Conservation (phyloP, 441 rosid genomes). For the Erysimum cheiri region DNA sequence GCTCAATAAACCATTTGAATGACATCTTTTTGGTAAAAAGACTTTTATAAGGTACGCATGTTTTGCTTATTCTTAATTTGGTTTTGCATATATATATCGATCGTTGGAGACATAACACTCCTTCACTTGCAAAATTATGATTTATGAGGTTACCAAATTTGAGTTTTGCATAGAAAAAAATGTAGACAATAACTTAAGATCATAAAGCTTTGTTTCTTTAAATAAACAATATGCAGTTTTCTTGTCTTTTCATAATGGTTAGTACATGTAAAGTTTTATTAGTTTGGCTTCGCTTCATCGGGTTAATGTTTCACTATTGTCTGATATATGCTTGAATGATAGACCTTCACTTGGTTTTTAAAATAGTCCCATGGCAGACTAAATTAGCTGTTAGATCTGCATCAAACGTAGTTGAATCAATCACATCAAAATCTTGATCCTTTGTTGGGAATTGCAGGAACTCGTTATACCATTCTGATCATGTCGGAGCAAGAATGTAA, state of each 20-base stretch:
- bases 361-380: no score
- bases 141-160: background rate
- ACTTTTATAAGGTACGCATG: slow-evolving; percentile 29
- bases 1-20: background rate
- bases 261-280: background rate
- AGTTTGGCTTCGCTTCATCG: background rate
- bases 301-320: background rate
- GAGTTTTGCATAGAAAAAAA: background rate
- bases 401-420: slow-evolving; percentile 13
- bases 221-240: background rate
- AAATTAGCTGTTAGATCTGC: no score
- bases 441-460: slow-evolving; percentile 5
- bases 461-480: background rate
- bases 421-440: slow-evolving; percentile 2
- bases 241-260: background rate
- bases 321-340: slow-evolving; percentile 3
- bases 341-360: background rate
- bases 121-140: background rate
- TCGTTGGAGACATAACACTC: background rate
- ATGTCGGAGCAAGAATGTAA: slow-evolving; percentile 21
- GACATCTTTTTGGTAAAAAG: background rate
- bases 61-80: background rate
- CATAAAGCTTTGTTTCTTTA: background rate
- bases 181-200: background rate
- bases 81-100: background rate